A percentile compares a stretch with the other conserved stretches of the same genome.
phyloP scores from a whole-genome alignment of 1,139 yeast genomes.

The Kodamaea sp. region DNA sequence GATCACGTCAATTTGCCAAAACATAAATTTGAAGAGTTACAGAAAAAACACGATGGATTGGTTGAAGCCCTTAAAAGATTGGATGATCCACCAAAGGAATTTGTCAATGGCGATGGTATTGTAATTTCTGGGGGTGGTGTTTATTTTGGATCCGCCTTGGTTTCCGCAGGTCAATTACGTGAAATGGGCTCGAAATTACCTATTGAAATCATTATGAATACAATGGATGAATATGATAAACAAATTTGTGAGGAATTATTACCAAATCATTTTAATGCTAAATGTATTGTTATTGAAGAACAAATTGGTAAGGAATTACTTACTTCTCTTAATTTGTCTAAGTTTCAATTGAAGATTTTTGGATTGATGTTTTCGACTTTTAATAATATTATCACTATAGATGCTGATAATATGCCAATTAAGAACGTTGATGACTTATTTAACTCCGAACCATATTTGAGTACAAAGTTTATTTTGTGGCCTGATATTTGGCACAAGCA shows the following conservation, averaged over 20 bases:
- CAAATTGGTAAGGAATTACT: slow-evolving; percentile 25
- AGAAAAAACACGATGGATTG: slow-evolving; percentile 24
- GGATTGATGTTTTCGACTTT: slow-evolving; percentile 35
- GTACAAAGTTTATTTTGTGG: slow-evolving; percentile 35
- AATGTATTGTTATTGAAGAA: slow-evolving; percentile 29
- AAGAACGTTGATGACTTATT: slow-evolving; percentile 30
- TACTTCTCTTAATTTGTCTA: slow-evolving; percentile 17
- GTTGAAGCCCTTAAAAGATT: slow-evolving; percentile 23
- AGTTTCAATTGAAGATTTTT: slow-evolving; percentile 29
- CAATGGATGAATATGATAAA: slow-evolving; percentile 22
- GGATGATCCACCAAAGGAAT: slow-evolving; percentile 22
- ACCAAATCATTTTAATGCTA: slow-evolving; percentile 27
- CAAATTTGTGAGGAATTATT: slow-evolving; percentile 30
- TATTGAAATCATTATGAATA: slow-evolving; percentile 32
- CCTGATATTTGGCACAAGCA: slow-evolving; percentile 39
- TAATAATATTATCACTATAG: slow-evolving; percentile 33
- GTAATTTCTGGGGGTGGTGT: slow-evolving; percentile 32
- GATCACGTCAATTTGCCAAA: slow-evolving; percentile 19
- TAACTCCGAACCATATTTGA: slow-evolving; percentile 22
- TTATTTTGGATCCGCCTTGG: slow-evolving; percentile 28
- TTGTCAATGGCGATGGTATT: slow-evolving; percentile 34
- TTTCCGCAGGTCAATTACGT: slow-evolving; percentile 30
- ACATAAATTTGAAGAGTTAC: slow-evolving; percentile 21
- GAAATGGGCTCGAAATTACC: slow-evolving; percentile 35
- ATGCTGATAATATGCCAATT: slow-evolving; percentile 35